These are phyloP conservation scores for Elongisporangium undulatum DNA, from an alignment of 352 stramenopile genomes.

Conservation along the genomic window DNA sequence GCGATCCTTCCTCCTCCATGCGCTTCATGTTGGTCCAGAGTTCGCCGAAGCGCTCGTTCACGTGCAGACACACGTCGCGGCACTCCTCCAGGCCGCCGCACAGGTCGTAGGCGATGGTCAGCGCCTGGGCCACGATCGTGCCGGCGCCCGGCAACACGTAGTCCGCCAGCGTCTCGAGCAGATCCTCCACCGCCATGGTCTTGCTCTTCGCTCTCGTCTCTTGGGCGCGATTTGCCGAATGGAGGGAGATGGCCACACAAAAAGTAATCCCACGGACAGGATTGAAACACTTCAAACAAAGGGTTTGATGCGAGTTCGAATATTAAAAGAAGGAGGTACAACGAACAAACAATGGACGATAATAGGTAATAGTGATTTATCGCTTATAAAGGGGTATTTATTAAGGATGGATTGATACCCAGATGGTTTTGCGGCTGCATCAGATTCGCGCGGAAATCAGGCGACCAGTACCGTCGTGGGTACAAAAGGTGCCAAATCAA, in stretches of 20 bases:
- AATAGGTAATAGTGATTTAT: no score
- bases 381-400: neutral
- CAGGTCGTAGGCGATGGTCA: constrained; percentile 19
- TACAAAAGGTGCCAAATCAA: no score
- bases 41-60: constrained; percentile 19
- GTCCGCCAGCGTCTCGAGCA: constrained; percentile 5
- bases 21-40: constrained; percentile 29
- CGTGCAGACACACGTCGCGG: constrained; percentile 11
- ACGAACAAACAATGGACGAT: neutral
- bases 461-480: no score
- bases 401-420: neutral
- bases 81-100: constrained; percentile 23
- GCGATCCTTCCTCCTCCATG: constrained; percentile 27
- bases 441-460: no score
- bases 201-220: neutral
- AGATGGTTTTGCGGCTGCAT: neutral
- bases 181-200: neutral
- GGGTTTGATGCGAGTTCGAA: neutral
- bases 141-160: constrained; percentile 33
- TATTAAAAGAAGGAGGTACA: neutral
- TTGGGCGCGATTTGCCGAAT: neutral
- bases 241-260: neutral
- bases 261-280: no score
- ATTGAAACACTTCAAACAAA: no score
- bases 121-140: constrained; percentile 14